phyloP scores from a whole-genome alignment of 2,329 filamentous ascomycete species.

The Arthrobotrys sphaeroides region DNA sequence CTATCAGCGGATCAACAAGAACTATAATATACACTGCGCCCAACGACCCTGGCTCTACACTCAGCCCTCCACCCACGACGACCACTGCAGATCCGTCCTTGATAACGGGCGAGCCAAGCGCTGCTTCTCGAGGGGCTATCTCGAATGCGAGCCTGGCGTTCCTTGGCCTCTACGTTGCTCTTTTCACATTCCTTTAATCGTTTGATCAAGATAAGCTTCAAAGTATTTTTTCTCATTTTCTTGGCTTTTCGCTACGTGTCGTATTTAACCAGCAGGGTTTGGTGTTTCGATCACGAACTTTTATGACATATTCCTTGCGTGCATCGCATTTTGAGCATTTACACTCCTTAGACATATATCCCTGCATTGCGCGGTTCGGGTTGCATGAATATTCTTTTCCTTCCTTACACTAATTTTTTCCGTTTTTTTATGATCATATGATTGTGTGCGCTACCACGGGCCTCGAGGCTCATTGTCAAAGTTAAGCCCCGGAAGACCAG shows the following conservation, averaged over 20 bases:
- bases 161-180: conserved; percentile 7
- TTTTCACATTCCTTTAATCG: conserved; percentile 19
- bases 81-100: conserved; percentile 29
- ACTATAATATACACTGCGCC: conserved; percentile 39
- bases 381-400: conserved; percentile 19
- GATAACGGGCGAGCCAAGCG: conserved; percentile 29
- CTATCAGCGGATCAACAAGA: conserved; percentile 29
- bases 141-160: conserved; percentile 7
- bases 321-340: conserved; percentile 7
- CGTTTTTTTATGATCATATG: not conserved
- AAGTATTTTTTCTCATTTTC: not conserved
- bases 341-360: conserved; percentile 36
- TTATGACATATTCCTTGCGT: not conserved
- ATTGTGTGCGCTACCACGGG: not conserved
- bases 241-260: not conserved
- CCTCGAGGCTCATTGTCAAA: not conserved
- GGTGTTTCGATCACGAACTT: not conserved
- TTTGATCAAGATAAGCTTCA: not conserved
- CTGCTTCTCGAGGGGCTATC: conserved; percentile 5
- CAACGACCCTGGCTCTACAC: conserved; percentile 32
- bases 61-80: not conserved
- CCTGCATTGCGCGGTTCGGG: conserved; percentile 36
- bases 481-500: not conserved
- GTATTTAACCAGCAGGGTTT: not conserved
- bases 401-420: not conserved